These are phyloP conservation scores for Brassica carinata DNA, from an alignment of 345 rosid species.

Conservation along the genomic window DNA sequence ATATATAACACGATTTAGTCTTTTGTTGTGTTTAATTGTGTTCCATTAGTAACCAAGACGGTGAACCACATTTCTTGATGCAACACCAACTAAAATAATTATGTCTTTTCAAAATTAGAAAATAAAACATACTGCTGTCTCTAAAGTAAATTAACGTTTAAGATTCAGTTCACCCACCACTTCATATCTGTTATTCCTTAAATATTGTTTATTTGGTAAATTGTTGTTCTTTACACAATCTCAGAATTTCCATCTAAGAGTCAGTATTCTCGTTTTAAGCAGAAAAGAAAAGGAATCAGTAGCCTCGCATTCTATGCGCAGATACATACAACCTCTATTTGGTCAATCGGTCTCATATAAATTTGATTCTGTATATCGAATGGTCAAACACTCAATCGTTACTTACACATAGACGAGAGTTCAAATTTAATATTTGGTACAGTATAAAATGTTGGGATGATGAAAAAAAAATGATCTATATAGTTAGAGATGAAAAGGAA, in stretches of 20 bases:
- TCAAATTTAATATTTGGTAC: background rate
- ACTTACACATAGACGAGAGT: background rate
- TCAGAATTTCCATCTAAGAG: background rate
- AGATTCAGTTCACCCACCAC: background rate
- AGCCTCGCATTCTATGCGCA: background rate
- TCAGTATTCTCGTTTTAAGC: background rate
- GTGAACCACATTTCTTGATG: constrained; percentile 19
- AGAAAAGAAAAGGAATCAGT: background rate
- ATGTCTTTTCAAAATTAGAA: constrained; percentile 12
- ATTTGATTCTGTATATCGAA: background rate
- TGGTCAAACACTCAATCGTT: constrained; percentile 12
- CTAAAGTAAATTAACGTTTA: background rate
- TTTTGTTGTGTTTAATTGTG: background rate
- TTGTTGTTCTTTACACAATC: background rate
- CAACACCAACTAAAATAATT: constrained; percentile 23
- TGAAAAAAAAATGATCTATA: constrained; percentile 21
- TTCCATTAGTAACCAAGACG: constrained; percentile 19
- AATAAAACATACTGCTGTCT: constrained; percentile 6
- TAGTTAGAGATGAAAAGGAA: constrained; percentile 22
- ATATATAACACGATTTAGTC: constrained; percentile 11
- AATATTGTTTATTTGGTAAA: background rate
- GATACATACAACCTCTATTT: background rate
- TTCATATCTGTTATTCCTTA: background rate
- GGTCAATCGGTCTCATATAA: background rate
- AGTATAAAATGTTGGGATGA: constrained; percentile 1